Evolutionary conservation across 768 basidiomycete species (phyloP), one percentile per base, ranked within the genome.

Genomic region (Pulveroboletus sp.): DNA sequence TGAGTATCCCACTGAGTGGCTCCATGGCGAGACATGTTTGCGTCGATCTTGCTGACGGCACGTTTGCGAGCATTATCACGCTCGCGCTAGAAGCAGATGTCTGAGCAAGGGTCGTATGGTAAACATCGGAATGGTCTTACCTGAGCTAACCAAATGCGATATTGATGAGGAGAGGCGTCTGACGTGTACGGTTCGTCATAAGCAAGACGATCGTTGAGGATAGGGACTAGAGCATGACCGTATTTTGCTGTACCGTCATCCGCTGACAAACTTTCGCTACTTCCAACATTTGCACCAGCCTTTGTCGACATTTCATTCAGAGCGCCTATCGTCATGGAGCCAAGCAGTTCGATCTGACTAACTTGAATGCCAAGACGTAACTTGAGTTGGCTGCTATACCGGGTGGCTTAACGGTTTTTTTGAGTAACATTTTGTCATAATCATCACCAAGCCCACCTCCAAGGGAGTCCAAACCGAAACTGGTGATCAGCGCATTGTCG

Each of bases 1-100:
- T 66, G 64, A 4, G 64, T 64, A 34, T 64, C 64, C 62, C 65
- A 66, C 12, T 66, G 64, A 20, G 64, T 67, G 19, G 65, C 65
- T n/a, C 65, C 62, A 17, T 62, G 62, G 34, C 65, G 65, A 38
- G 62, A 60, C 65, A 67, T 67, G 24, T 42, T 64, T 25, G 59
- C 49, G 14, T 65, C 61, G n/a, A 66, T 65, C 45, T 63, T 62
- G 40, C 52, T 64, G 16, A 58, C 56, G 11, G 56, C 37, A 21
- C 65, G 63, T 43, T 59, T 65, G 34, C 63, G 58, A 39, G 63
- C 56, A 40, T 66, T 67, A 39, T 66, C 63, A 20, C 37, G 58
- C 24, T 66, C 65, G 19, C 56, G 56, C 65, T 60, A 36, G 48
- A 34, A 6, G n/a, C 29, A 7, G 16, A 10, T 20, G 16, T n/a